These are phyloP conservation scores for Ogataea haglerorum DNA, from an alignment of 805 yeast species.

Conservation along the genomic window DNA sequence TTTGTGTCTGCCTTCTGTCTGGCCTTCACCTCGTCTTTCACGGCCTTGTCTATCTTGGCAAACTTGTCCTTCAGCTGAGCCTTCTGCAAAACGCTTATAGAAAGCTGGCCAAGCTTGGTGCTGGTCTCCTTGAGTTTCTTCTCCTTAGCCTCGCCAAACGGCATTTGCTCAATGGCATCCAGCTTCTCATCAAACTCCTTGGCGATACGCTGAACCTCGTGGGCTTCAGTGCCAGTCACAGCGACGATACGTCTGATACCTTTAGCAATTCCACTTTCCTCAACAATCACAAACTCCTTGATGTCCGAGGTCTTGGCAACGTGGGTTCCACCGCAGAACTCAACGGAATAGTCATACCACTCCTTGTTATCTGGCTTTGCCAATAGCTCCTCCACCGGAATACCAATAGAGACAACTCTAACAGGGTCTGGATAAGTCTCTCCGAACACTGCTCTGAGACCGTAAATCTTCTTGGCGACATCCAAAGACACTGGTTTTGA, in stretches of 20 bases:
- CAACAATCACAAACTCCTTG: constrained; percentile 82
- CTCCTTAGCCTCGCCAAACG: constrained; percentile 78
- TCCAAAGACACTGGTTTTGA: constrained; percentile 78
- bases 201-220: constrained; percentile 85
- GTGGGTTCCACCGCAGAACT: constrained; percentile 99
- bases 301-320: constrained; percentile 90
- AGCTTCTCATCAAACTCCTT: constrained; percentile 62
- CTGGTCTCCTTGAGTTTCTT: constrained; percentile 77
- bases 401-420: constrained; percentile 94
- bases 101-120: constrained; percentile 75
- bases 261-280: constrained; percentile 97
- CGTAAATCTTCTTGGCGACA: constrained; percentile 68
- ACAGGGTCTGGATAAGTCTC: constrained; percentile 99
- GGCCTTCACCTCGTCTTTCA: constrained; percentile 83
- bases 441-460: constrained; percentile 97
- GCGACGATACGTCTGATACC: constrained; percentile 98
- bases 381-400: constrained; percentile 77
- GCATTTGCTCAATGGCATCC: constrained; percentile 55
- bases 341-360: constrained; percentile 80
- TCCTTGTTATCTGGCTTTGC: constrained; percentile 64
- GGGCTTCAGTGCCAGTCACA: constrained; percentile 89
- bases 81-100: constrained; percentile 80
- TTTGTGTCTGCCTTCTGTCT: constrained; percentile 86
- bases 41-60: constrained; percentile 73
- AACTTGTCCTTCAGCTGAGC: constrained; percentile 71